These are phyloP conservation scores for Diaporthe sp. DNA, from an alignment of 2,329 filamentous ascomycete genomes.

Conservation along the genomic window DNA sequence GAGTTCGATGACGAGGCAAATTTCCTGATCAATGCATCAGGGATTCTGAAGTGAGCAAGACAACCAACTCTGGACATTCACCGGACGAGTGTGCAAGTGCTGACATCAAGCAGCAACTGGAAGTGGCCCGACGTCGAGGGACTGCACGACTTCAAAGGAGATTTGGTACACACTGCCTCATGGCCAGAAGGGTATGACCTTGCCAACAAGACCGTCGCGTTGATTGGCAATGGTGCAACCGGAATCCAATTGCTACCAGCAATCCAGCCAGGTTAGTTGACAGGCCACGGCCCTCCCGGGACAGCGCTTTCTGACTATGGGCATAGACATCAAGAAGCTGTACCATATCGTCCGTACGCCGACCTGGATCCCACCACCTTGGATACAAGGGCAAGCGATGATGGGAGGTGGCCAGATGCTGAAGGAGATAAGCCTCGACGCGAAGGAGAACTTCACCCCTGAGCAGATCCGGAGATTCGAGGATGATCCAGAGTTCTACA, in stretches of 20 bases:
- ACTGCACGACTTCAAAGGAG: conserved; percentile 60
- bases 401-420: conserved; percentile 53
- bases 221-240: conserved; percentile 70
- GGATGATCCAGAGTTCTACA: conserved; percentile 60
- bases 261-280: conserved; percentile 57
- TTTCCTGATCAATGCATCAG: conserved; percentile 64
- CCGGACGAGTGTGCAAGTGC: conserved; percentile 33
- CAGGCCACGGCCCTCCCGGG: not conserved
- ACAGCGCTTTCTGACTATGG: conserved; percentile 9
- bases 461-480: conserved; percentile 63
- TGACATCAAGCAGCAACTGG: conserved; percentile 57
- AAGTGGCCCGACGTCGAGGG: conserved; percentile 65
- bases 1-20: conserved; percentile 61
- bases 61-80: not conserved
- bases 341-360: conserved; percentile 57
- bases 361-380: conserved; percentile 56
- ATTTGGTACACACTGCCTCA: conserved; percentile 65
- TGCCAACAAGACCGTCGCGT: conserved; percentile 63
- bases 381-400: conserved; percentile 53
- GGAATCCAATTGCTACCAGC: conserved; percentile 67
- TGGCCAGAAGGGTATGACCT: conserved; percentile 66
- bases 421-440: conserved; percentile 56
- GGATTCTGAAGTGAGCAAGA: conserved; percentile 64
- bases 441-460: conserved; percentile 57
- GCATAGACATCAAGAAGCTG: conserved; percentile 52